Evolutionary conservation across 1,284 basidiomycete species (phyloP), one percentile per base, ranked within the genome.

Genomic region (Amylostereum chailletii): DNA sequence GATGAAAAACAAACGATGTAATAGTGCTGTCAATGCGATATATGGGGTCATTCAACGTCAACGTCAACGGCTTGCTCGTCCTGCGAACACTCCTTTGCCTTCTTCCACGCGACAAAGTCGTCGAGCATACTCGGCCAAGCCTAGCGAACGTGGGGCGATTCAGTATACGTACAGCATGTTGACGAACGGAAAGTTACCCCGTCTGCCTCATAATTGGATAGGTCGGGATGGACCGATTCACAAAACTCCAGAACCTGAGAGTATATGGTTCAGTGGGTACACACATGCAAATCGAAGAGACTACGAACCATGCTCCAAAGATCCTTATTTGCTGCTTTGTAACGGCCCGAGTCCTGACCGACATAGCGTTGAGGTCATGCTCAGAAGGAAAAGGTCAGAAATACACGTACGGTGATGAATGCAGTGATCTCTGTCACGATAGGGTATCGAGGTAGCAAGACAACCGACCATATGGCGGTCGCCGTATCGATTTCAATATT

Each of bases 401-500:
- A 26, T n/a, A 30, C 42, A 64, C 78, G 44, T 57, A 87, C 87
- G 34, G 63, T 70, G 53, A 90, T 78, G 60, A 82, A 90, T 31
- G 71, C 68, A 37, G 81, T 63, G 31, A 90, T 65, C 44, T 86
- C 78, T 26, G 61, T 58, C 68, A 84, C 76, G 39, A 87, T 65
- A 3, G 82, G 76, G 59, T 81, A 86, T 57, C 75, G 73, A 2
- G 82, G 79, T 8, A 64, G 69, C 2, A 90, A 65, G 39, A 86
- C 65, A 5, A 87, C 86, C 11, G 79, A 75, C 86, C 87, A 90
- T 49, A 90, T 71, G 0, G 84, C 83, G 29, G 69, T 66, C 4
- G 85, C 80, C 32, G 79, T 86, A 84, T 90, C 86, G 71, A 89
- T 86, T 48, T 89, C 86, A 54, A 89, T 80, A 61, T 84, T 88